Evolutionary conservation across 1,284 basidiomycete species (phyloP), one percentile per base, ranked within the genome.

Genomic region (Ustilago tritici): DNA sequence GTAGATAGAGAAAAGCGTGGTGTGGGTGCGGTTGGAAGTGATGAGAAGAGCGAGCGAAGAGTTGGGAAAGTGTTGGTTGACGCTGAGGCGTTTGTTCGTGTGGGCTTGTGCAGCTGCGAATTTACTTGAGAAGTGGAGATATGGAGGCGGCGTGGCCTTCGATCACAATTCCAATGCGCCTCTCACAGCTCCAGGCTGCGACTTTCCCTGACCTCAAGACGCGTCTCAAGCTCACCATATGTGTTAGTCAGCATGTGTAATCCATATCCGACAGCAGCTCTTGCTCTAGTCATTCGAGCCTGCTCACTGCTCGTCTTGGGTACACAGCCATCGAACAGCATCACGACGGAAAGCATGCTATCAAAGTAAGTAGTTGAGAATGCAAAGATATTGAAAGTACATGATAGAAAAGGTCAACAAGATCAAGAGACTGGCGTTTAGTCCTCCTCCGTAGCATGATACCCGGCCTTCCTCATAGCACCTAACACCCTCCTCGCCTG

Each of bases 401-500:
- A 64, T 50, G 43, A 49, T 41, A 40, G 32, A 46, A 49, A 32
- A 28, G 23, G 23, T 41, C 11, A 15, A 10, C 46, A 58, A 34
- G 19, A 40, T 2, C 43, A 31, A 32, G 23, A 55, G 8, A 11
- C 19, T 5, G 10, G n/a, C 41, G 10, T 8, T 31, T 56, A 77
- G 31, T 82, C 79, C 14, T 81, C 84, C 46, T 85, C 84, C 0
- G 74, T 82, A 34, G 82, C 82, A 67, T 85, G 84, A 61, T 84
- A 85, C 40, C 82, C 84, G 14, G 84, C 82, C 10, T 82, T 65
- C 32, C 84, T 70, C 84, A 86, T 85, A 14, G 84, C 76, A 34
- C 83, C 86, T 9, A 87, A 76, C 56, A 82, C 78, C 36, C 83
- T 67, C 32, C 86, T 78, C 12, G 86, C 85, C 76, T 86, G 82